Evolutionary conservation across 2,329 filamentous ascomycete species (phyloP).

Genomic region (Coniochaeta sp.): DNA sequence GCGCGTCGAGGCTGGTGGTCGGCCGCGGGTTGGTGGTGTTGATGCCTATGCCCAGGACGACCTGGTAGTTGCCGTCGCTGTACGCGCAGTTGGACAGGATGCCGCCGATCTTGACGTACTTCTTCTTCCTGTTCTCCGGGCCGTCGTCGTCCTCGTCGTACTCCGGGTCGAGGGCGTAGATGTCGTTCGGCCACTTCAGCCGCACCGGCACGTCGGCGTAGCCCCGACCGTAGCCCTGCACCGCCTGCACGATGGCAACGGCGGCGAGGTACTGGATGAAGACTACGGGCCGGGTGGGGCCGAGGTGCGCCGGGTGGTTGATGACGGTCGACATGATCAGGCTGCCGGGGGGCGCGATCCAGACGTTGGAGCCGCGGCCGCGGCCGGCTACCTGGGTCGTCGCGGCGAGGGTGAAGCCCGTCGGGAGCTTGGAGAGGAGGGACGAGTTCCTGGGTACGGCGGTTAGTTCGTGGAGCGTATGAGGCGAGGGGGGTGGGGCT

Average conservation of each 20-base stretch:
- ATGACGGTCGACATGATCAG: constrained; percentile 86
- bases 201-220: constrained; percentile 73
- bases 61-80: constrained; percentile 67
- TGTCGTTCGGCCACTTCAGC: constrained; percentile 97
- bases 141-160: too few species aligned
- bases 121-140: constrained; percentile 19
- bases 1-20: constrained; percentile 76
- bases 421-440: constrained; percentile 67
- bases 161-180: constrained; percentile 69
- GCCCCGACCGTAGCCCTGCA: constrained; percentile 69
- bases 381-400: constrained; percentile 83
- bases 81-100: constrained; percentile 89
- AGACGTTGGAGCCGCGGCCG: constrained; percentile 86
- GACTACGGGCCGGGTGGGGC: constrained; percentile 68
- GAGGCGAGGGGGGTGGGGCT: neutral
- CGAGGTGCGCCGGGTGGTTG: constrained; percentile 70
- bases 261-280: constrained; percentile 93
- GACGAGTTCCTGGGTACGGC: constrained; percentile 68
- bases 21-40: constrained; percentile 80
- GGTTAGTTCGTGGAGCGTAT: neutral
- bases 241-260: constrained; percentile 76
- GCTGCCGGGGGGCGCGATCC: constrained; percentile 82
- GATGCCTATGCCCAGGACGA: constrained; percentile 79
- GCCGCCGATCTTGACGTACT: constrained; percentile 85
- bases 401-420: constrained; percentile 81